These are phyloP conservation scores for Rauvolfia tetraphylla DNA, from an alignment of 257 asterid genomes.

Conservation along the genomic window DNA sequence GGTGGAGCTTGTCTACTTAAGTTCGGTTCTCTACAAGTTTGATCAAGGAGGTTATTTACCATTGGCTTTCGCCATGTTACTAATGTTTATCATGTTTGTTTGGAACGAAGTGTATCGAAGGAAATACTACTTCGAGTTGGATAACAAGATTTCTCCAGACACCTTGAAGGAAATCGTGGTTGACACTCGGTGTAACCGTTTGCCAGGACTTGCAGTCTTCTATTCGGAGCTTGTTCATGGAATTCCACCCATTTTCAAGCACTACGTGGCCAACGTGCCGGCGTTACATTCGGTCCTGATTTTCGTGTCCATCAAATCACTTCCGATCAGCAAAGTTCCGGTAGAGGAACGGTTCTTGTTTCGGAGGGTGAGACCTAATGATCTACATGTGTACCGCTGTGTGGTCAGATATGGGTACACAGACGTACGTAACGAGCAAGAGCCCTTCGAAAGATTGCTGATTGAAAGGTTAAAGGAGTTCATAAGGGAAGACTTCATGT, in stretches of 20 bases:
- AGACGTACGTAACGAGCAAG: conserved; percentile 38
- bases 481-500: conserved; percentile 17
- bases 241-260: conserved; percentile 62
- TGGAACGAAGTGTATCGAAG: conserved; percentile 49
- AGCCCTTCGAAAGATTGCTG: conserved; percentile 35
- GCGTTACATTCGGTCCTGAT: conserved; percentile 48
- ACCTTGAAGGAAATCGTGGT: conserved; percentile 23
- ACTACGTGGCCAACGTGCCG: conserved; percentile 46
- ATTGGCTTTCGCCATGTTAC: conserved; percentile 35
- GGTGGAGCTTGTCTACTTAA: conserved; percentile 38
- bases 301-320: conserved; percentile 51
- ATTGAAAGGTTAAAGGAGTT: conserved; percentile 38
- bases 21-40: conserved; percentile 54
- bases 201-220: conserved; percentile 54
- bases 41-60: conserved; percentile 55
- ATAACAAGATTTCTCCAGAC: conserved; percentile 44
- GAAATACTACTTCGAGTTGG: conserved; percentile 47
- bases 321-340: conserved; percentile 49
- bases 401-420: conserved; percentile 60
- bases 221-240: conserved; percentile 64
- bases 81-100: conserved; percentile 41
- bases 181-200: conserved; percentile 18
- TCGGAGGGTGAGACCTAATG: conserved; percentile 40
- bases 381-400: conserved; percentile 43
- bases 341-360: conserved; percentile 50